Evolutionary conservation across 2,329 filamentous ascomycete species (phyloP).

Genomic region (Cladophialophora carrionii): DNA sequence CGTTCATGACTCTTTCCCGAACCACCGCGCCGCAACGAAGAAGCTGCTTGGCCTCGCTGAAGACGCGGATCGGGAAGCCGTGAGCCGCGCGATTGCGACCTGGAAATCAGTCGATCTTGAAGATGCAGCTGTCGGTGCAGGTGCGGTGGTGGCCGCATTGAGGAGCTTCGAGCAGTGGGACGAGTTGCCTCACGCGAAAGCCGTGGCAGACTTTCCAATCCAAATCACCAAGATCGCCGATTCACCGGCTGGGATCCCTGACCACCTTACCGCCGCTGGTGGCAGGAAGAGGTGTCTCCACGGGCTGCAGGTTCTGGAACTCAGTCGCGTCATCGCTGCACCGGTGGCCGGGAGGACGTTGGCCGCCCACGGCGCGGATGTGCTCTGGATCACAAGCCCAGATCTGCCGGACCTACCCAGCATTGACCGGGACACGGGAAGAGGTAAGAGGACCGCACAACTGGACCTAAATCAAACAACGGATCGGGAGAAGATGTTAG

Average conservation of each 20-base stretch:
- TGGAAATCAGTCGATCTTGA: constrained; percentile 58
- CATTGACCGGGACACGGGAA: constrained; percentile 45
- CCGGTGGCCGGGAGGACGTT: constrained; percentile 46
- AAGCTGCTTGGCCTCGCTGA: constrained; percentile 49
- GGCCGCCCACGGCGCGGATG: constrained; percentile 48
- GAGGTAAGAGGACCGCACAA: constrained; percentile 46
- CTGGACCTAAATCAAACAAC: constrained; percentile 42
- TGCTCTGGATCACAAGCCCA: constrained; percentile 48
- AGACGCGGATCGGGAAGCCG: constrained; percentile 45
- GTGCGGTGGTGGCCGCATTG: constrained; percentile 55
- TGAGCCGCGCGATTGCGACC: constrained; percentile 45
- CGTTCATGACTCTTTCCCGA: constrained; percentile 59
- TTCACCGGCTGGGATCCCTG: not conserved
- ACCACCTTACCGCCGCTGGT: not conserved
- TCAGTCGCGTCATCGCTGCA: constrained; percentile 48
- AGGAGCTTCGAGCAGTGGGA: constrained; percentile 59
- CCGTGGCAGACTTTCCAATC: constrained; percentile 54
- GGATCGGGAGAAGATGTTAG: constrained; percentile 39
- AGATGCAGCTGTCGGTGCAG: constrained; percentile 46
- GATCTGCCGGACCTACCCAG: constrained; percentile 44
- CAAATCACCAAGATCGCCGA: constrained; percentile 45
- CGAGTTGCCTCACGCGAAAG: constrained; percentile 51
- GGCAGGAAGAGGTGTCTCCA: constrained; percentile 43
- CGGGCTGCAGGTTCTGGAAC: constrained; percentile 48
- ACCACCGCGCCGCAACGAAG: constrained; percentile 54